Evolutionary conservation across 2,329 filamentous ascomycete genomes (phyloP).

Genomic region (Neocucurbitaria cava): DNA sequence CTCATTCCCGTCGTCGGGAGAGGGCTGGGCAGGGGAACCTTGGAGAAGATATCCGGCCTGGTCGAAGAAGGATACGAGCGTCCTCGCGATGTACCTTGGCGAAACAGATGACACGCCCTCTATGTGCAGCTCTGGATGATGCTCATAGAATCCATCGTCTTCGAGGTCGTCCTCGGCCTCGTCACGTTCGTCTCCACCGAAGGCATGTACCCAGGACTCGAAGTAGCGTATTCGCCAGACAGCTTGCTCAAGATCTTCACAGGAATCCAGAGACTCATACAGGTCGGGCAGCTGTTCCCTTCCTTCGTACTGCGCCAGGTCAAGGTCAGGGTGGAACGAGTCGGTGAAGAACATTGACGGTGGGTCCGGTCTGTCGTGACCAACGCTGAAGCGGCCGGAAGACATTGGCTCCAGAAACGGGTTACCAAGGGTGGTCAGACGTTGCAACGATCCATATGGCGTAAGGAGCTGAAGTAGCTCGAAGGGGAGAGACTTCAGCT

Average conservation of each 20-base stretch:
- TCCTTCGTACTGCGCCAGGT: slow-evolving; percentile 6
- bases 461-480: slow-evolving; percentile 30
- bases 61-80: slow-evolving; percentile 30
- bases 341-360: not conserved
- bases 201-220: slow-evolving; percentile 20
- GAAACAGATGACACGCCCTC: not conserved
- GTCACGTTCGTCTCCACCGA: slow-evolving; percentile 3
- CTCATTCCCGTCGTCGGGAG: slow-evolving; percentile 4
- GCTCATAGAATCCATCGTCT: slow-evolving; percentile 15
- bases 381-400: not conserved
- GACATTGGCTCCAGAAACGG: slow-evolving; percentile 21
- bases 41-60: slow-evolving; percentile 20
- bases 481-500: slow-evolving; percentile 31
- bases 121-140: slow-evolving; percentile 9
- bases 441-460: slow-evolving; percentile 20
- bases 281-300: slow-evolving; percentile 6
- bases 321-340: not conserved
- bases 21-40: slow-evolving; percentile 16
- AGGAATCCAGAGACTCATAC: slow-evolving; percentile 6
- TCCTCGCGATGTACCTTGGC: slow-evolving; percentile 25
- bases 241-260: slow-evolving; percentile 16
- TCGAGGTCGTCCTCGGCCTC: not conserved
- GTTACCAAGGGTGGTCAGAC: slow-evolving; percentile 23
- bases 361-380: not conserved
- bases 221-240: slow-evolving; percentile 24